phyloP scores from a whole-genome alignment of 2,329 filamentous ascomycete genomes.

The Shiraia sp. region DNA sequence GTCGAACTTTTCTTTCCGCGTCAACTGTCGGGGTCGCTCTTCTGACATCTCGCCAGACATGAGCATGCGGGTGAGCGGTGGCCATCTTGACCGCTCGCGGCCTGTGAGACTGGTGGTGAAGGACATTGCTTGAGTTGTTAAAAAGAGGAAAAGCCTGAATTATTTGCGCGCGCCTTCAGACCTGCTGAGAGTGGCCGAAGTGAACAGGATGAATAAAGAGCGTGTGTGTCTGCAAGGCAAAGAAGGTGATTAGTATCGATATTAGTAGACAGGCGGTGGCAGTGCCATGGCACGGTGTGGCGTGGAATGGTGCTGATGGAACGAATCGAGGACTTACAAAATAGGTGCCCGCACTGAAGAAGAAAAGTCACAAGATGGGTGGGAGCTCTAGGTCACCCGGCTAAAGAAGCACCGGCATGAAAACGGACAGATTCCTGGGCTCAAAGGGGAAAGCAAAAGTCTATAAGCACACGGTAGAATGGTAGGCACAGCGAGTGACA shows the following conservation, averaged over 20 bases:
- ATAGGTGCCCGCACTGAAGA: slow-evolving; percentile 46
- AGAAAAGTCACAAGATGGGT: slow-evolving; percentile 31
- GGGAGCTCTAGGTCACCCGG: slow-evolving; percentile 34
- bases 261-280: neutral
- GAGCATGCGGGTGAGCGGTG: slow-evolving; percentile 79
- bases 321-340: slow-evolving; percentile 36
- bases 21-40: slow-evolving; percentile 70
- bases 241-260: neutral
- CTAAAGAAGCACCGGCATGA: slow-evolving; percentile 46
- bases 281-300: slow-evolving; percentile 9
- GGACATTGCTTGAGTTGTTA: slow-evolving; percentile 30
- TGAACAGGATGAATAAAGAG: slow-evolving; percentile 27
- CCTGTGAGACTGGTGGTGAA: slow-evolving; percentile 43
- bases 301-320: slow-evolving; percentile 1
- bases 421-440: slow-evolving; percentile 34
- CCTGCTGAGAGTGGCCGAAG: slow-evolving; percentile 44
- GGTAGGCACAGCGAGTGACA: slow-evolving; percentile 14
- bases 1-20: slow-evolving; percentile 73
- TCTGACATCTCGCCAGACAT: slow-evolving; percentile 81
- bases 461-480: slow-evolving; percentile 41
- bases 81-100: slow-evolving; percentile 76
- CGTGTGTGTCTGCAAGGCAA: slow-evolving; percentile 22
- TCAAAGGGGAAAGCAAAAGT: slow-evolving; percentile 40
- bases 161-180: slow-evolving; percentile 42
- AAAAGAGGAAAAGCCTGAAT: slow-evolving; percentile 20